Base-by-base conservation (phyloP, 441 rosid species). In the Manihot esculenta region DNA sequence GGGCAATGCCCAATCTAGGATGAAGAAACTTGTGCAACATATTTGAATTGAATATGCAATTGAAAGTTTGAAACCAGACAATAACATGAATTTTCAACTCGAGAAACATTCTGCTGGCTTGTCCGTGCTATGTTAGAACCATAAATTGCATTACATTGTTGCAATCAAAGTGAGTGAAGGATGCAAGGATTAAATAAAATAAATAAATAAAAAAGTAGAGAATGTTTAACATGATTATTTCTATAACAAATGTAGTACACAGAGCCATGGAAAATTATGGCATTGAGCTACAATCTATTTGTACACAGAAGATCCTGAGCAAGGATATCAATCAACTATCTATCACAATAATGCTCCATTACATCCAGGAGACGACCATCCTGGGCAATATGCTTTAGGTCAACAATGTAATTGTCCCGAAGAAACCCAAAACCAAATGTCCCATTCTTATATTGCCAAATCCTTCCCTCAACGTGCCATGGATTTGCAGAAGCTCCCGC, bases 371-470 rank as follows among this genome's bases (percentile, higher is more conserved):
- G 85, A 69, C 72, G 60, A 64, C 88, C 90, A 86, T 88, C 83
- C 58, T 68, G 77, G 38, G 84, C 81, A 74, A 94, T 80, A 69
- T 76, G 92, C 73, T 83, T 89, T 76, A 92, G 78, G 80, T 94
- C 93, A 60, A 82, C 68, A 24, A 92, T 72, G 55, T 80, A 82
- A 60, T 85, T 87, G 79, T 92, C 96, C 67, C 74, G 70, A 72
- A 92, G 88, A 84, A 89, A 89, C 51, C 97, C 98, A 42, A 87
- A 94, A 44, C 97, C 92, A 47, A 94, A 92, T 8, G 92, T 84
- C 60, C 93, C 97, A 50, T 90, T 78, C 68, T 60, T 77, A 69
- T 92, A 89, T 77, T 82, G 84, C 99, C 99, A 92, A 23, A 94
- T 87, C 84, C 97, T 88, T 51, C 98, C 98, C 67, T 89, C 86